Evolutionary conservation across 495 filamentous ascomycete species (phyloP), one percentile per base, ranked within the genome.

Genomic region (Tricharina praecox): DNA sequence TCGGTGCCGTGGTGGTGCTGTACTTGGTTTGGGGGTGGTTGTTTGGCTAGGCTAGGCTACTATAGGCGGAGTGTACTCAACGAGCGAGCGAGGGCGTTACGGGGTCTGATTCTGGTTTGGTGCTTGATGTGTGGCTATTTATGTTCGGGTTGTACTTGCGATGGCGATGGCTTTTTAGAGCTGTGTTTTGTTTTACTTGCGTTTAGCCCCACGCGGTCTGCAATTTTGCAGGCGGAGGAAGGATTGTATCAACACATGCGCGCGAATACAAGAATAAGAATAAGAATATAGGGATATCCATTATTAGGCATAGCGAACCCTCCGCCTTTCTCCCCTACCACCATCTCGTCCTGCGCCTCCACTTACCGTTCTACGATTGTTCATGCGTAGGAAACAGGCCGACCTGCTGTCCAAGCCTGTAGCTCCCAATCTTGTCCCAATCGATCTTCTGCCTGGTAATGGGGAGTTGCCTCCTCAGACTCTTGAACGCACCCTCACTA

Each of bases 351-450:
- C n/a, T n/a, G n/a, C n/a, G n/a, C n/a, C n/a, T n/a, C n/a, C n/a
- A n/a, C n/a, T n/a, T n/a, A n/a, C n/a, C n/a, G 28, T 5, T 32
- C 15, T 37, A 37, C 15, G 34, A 37, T 4, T 37, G 34, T 18
- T 43, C 21, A 23, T 43, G 40, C 13, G 40, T 43, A 11, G 40
- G 40, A 26, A 43, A 43, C 40, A 43, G 20, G 24, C 40, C 40
- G 8, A 82, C 79, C 51, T 79, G 79, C 63, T 82, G 77, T 45
- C 77, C 79, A 59, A 94, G 66, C 46, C 85, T 66, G 66, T 97
- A 97, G 51, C 85, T 86, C n/a, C 82, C 79, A 53, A 99, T 84
- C 70, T 93, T 96, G 64, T 99, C 90, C 92, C 92, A 99, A 66
- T 96, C 90, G 44, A 99, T 85, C 72, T 94, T 95, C 70, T 99